Percentiles rank a stretch among this genome's conserved stretches.
phyloP scores from a whole-genome alignment of 108 stramenopile species.

The Discostella stelligeroides region DNA sequence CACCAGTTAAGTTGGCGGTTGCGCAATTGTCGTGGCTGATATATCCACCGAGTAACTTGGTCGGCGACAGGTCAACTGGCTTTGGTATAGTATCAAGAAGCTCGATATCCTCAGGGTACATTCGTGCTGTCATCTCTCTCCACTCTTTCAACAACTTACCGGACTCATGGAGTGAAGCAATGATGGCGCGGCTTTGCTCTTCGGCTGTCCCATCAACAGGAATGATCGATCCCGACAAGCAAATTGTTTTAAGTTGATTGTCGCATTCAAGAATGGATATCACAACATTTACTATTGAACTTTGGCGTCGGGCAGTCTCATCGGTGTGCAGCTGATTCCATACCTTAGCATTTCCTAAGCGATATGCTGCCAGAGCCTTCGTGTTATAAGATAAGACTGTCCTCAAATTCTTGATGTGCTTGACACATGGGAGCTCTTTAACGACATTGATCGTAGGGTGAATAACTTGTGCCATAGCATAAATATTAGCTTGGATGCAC shows the following conservation, averaged over 20 bases:
- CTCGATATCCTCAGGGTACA: not conserved
- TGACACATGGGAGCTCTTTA: conserved; percentile 8
- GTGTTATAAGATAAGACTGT: not conserved
- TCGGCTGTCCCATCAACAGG: conserved; percentile 3
- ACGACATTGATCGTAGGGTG: conserved; percentile 1
- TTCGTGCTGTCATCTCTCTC: not conserved
- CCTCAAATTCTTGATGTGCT: conserved; percentile 15
- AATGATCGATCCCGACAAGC: conserved; percentile 13
- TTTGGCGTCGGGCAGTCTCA: conserved; percentile 19
- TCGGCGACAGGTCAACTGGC: no score
- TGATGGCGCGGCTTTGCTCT: conserved; percentile 6
- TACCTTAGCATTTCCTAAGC: not conserved
- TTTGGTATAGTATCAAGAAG: not conserved
- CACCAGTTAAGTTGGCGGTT: no score
- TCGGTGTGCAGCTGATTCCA: no score
- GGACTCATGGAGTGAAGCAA: no score
- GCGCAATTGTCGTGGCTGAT: no score
- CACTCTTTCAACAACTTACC: not conserved
- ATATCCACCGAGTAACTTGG: no score
- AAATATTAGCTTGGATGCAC: conserved; percentile 14
- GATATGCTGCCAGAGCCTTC: conserved; percentile 20
- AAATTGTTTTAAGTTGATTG: conserved; percentile 6
- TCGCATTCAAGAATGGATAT: not conserved
- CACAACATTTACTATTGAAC: conserved; percentile 14
- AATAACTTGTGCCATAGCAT: conserved; percentile 4